phyloP scores from a whole-genome alignment of 805 yeast genomes.

The Suhomyces emberorum region DNA sequence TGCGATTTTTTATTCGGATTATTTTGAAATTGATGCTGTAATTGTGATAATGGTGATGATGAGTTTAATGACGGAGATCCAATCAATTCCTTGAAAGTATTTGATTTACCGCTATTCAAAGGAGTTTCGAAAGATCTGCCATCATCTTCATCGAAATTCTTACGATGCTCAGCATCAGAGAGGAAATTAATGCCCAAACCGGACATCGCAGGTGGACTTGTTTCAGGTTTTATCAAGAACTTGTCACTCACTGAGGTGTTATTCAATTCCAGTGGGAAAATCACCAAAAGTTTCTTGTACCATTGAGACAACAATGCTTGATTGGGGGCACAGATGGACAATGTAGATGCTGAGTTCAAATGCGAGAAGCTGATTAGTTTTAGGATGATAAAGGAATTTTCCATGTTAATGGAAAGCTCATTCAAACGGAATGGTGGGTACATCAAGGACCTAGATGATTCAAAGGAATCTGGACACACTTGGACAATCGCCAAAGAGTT shows the following conservation, averaged over 20 bases:
- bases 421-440: constrained; percentile 43
- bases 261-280: constrained; percentile 32
- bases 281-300: constrained; percentile 27
- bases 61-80: constrained; percentile 11
- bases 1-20: background rate
- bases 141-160: constrained; percentile 4
- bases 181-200: constrained; percentile 35
- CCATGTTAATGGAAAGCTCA: constrained; percentile 26
- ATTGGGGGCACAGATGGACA: constrained; percentile 15
- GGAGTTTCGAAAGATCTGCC: constrained; percentile 6
- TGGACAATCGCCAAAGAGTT: constrained; percentile 38
- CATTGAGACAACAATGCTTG: constrained; percentile 22
- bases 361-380: constrained; percentile 16
- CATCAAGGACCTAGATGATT: constrained; percentile 28
- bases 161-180: constrained; percentile 11
- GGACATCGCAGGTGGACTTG: constrained; percentile 16
- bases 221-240: constrained; percentile 18
- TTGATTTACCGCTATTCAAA: constrained; percentile 7
- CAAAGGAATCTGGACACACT: constrained; percentile 13
- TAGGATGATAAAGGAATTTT: constrained; percentile 8
- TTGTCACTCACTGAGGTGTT: constrained; percentile 19
- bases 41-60: constrained; percentile 14
- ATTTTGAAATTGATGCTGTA: constrained; percentile 12
- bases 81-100: constrained; percentile 13
- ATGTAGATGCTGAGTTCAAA: constrained; percentile 13